Evolutionary conservation across 78 protist genomes (phyloP), one percentile per base, ranked within the genome.

Genomic region (Planoprotostelium fungivorum): DNA sequence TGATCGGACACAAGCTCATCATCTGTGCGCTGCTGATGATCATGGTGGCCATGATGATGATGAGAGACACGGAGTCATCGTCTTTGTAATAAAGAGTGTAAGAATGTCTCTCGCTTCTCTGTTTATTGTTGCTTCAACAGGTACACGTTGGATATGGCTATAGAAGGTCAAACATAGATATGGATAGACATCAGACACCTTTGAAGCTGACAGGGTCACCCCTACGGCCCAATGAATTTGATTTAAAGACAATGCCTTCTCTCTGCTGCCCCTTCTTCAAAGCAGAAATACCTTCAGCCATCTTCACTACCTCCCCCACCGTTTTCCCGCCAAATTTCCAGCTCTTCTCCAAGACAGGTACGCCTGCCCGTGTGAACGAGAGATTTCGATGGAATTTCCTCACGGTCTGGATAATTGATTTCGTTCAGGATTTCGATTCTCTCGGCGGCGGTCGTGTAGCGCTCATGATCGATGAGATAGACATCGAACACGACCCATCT

Each of bases 171-270:
- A 0, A 88, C 84, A 23, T 1, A 0, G 63, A 28, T 38, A 83
- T 34, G 38, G n/a, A 51, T 51, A 5, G 16, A 5, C 73, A 51
- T 51, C n/a, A 16, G 31, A 5, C 73, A 51, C 73, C 73, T 51
- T 51, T 51, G 16, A 51, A 51, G 5, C 31, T 25, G 73, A 51
- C 16, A 16, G 73, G 5, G 73, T 28, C 37, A 29, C 35, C 29
- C 34, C 31, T 34, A 31, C 36, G 28, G 34, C 35, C 29, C 38
- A 88, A 31, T 37, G 91, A 73, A 5, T 28, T 85, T 35, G 94
- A 92, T 37, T 92, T 92, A 29, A 92, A 95, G 10, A 95, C 96
- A n/a, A 95, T 84, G 63, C 96, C 96, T 73, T 95, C 96, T 31
- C 96, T 88, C 86, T 87, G 90, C 63, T 86, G 86, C 5, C 91